Conservation (phyloP, 192 early-diverging fungal species). For the Phlyctochytrium arcticum region DNA sequence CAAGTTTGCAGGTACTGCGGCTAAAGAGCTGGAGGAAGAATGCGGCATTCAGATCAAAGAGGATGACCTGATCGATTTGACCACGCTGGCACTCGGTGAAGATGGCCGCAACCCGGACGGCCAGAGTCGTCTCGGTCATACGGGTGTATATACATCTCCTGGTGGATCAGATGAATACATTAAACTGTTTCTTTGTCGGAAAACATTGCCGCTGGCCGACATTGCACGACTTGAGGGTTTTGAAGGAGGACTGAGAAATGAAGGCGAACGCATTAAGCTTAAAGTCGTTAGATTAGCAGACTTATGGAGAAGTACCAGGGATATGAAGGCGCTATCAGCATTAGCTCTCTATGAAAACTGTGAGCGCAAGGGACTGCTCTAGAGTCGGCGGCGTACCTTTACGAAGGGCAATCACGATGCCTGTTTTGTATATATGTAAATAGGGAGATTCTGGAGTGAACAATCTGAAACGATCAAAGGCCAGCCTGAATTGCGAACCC, state of each 20-base stretch:
- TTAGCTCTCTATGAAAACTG: slow-evolving; percentile 52
- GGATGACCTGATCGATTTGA: slow-evolving; percentile 65
- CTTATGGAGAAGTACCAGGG: slow-evolving; percentile 59
- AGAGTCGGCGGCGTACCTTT: no score
- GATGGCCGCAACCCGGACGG: neutral
- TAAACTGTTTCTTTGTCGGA: slow-evolving; percentile 64
- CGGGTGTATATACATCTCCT: slow-evolving; percentile 62
- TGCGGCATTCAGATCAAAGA: slow-evolving; percentile 64
- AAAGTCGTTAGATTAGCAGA: slow-evolving; percentile 60
- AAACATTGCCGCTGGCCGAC: slow-evolving; percentile 45
- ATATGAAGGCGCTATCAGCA: slow-evolving; percentile 69
- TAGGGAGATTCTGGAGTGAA: no score
- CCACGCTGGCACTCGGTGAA: slow-evolving; percentile 34
- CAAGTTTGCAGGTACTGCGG: slow-evolving; percentile 69
- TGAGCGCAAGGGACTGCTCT: neutral
- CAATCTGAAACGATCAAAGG: no score
- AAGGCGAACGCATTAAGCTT: slow-evolving; percentile 75
- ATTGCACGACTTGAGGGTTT: slow-evolving; percentile 58
- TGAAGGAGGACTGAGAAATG: slow-evolving; percentile 63
- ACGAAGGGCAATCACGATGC: no score
- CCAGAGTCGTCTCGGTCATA: slow-evolving; percentile 30
- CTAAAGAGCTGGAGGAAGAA: slow-evolving; percentile 78
- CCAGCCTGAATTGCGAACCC: no score
- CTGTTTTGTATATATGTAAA: no score
- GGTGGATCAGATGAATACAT: slow-evolving; percentile 82